These are phyloP conservation scores for Syzygium aqueum DNA, from an alignment of 345 rosid species.

Conservation along the genomic window DNA sequence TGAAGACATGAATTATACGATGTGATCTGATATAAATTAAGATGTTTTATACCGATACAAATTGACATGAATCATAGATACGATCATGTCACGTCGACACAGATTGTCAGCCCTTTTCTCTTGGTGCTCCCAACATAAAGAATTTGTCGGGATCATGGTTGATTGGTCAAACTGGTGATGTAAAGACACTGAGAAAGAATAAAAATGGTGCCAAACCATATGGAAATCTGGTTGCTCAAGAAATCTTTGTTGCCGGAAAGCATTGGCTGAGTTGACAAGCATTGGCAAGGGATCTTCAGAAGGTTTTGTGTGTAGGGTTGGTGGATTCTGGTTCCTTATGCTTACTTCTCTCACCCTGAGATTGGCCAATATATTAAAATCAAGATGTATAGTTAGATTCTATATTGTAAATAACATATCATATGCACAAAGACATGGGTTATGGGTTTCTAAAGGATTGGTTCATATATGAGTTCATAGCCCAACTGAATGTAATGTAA, in stretches of 20 bases:
- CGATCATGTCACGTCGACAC: background rate
- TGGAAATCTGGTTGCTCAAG: background rate
- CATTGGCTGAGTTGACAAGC: background rate
- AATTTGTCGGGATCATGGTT: background rate
- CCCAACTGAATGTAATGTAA: background rate
- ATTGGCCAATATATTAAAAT: background rate
- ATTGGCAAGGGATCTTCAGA: background rate
- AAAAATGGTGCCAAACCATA: background rate
- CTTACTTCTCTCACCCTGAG: background rate
- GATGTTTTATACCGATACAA: no score
- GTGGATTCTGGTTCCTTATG: background rate
- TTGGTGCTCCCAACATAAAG: background rate
- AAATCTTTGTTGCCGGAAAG: background rate
- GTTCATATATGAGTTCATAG: background rate
- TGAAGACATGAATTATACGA: no score
- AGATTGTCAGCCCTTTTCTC: background rate
- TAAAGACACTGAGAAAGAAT: background rate
- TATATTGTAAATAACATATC: background rate
- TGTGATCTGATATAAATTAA: no score
- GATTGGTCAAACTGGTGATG: background rate
- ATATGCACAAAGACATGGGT: background rate
- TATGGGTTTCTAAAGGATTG: background rate
- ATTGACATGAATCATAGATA: fast-evolving
- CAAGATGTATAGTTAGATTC: background rate
- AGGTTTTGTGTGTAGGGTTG: background rate